Evolutionary conservation across 495 filamentous ascomycete genomes (phyloP), one percentile per base, ranked within the genome.

Genomic region (Aspergillus ostianus): DNA sequence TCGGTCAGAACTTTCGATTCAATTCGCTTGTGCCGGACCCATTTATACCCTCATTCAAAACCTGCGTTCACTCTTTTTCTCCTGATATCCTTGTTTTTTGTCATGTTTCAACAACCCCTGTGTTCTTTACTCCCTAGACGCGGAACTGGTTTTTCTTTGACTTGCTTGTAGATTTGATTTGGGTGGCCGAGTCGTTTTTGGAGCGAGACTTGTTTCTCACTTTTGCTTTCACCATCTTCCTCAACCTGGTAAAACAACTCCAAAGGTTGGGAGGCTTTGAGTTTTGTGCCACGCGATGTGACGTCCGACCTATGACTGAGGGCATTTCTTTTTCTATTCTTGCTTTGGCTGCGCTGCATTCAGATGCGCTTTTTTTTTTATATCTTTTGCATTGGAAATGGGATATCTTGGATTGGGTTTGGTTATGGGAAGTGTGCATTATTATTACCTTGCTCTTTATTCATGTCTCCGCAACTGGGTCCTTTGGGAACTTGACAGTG

Each of bases 111-210:
- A 27, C 19, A 19, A 19, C 55, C 46, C 23, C 26, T 59, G 51
- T 49, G 51, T 8, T 6, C 46, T 27, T 32, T 59, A 26, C 29
- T 27, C 21, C 63, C 61, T 65, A 62, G 58, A 63, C 55, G 59
- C 58, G 53, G 44, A 48, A 51, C 48, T 51, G 52, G 23, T 23
- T 45, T 53, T 46, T 51, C 32, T 51, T 51, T 56, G 47, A 26
- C 56, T 56, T 59, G 61, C 47, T 60, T 61, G 53, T 65, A 63
- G 62, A 64, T 50, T 47, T 64, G 44, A 52, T 62, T 47, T 49
- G 58, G 63, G 60, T 60, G 51, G 58, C 55, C 30, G 53, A 17
- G 58, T 63, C 53, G 55, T 12, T 17, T 30, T 57, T 59, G 51
- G 26, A 59, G 58, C 53, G 62, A 51, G 50, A 58, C 51, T 2